Evolutionary conservation across 208 protist species (phyloP), one percentile per base, ranked within the genome.

Genomic region (Trypanosomatidae sp.): DNA sequence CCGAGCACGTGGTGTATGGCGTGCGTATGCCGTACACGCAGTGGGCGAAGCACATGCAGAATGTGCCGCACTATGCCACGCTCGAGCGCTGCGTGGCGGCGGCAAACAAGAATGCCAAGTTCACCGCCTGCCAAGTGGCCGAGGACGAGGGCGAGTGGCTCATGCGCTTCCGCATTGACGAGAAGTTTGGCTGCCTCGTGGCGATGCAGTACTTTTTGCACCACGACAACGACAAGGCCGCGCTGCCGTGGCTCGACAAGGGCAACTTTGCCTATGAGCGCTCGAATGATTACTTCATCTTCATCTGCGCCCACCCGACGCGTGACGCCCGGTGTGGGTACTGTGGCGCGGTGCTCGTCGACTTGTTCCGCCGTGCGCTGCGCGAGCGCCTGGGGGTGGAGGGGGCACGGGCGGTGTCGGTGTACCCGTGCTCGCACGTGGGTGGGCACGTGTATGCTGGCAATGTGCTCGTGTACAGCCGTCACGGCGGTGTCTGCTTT

Each of bases 391-490:
- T 76, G 43, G 60, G 56, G 7, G 53, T 59, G 37, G 58, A 69
- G 39, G 51, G 40, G n/a, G 50, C 55, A 4, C 41, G 35, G 32
- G 30, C 42, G 13, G 70, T 92, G 52, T 60, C 66, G 6, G 78
- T 95, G 5, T 60, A 63, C 44, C 61, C 68, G 28, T 88, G 81
- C 58, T 71, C 73, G 6, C 88, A 95, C 62, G 58, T 95, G 26
- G 83, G 88, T 38, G 88, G 88, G 0, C 88, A 95, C 58, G 70
- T 86, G 21, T 92, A 92, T 57, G 88, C 88, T 15, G 88, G 88
- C 15, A 95, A 95, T 46, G 88, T 92, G 10, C 44, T 95, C 19
- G 54, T 92, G 18, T 95, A 95, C 71, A 82, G 62, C 56, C 70
- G 66, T 13, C 48, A 67, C 48, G 83, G 81, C 37, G 75, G 78